Conservation (phyloP, 1,284 basidiomycete species). For the Cutaneotrichosporon sp. region DNA sequence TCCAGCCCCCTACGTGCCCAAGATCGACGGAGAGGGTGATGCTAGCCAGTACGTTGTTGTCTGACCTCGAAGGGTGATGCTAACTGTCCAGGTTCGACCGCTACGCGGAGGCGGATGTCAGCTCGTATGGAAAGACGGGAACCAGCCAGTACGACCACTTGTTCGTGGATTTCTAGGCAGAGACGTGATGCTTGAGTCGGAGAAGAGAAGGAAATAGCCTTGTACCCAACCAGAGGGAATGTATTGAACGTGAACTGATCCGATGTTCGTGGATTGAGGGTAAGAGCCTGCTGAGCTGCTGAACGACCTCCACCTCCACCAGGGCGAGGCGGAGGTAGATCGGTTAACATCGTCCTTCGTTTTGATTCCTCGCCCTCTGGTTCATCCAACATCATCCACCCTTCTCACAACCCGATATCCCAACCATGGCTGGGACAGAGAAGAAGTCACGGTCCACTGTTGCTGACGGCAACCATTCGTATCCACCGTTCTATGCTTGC, state of each 20-base stretch:
- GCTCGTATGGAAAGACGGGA: constrained; percentile 54
- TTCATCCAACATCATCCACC: neutral
- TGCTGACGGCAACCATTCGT: constrained; percentile 60
- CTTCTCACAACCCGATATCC: neutral
- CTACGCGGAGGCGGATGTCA: constrained; percentile 55
- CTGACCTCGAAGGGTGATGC: neutral
- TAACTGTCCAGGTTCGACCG: constrained; percentile 51
- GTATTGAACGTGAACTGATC: neutral
- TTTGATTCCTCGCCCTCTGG: neutral
- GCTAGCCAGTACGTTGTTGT: constrained; percentile 76
- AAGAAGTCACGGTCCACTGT: constrained; percentile 49
- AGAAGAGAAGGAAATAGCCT: constrained; percentile 1
- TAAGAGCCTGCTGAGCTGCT: neutral
- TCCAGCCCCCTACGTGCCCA: constrained; percentile 92
- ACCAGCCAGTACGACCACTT: constrained; percentile 53
- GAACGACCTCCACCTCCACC: neutral
- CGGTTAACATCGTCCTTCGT: neutral
- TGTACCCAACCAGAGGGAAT: neutral
- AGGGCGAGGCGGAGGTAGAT: neutral
- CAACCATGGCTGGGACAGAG: neutral
- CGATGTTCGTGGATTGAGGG: too few relatives aligned
- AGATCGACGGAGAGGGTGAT: constrained; percentile 80
- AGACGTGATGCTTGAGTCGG: neutral
- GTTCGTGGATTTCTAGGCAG: constrained; percentile 50
- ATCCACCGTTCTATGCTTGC: constrained; percentile 82